Base-by-base conservation (phyloP, 73 alveolate species). In the Halteria grandinella region DNA sequence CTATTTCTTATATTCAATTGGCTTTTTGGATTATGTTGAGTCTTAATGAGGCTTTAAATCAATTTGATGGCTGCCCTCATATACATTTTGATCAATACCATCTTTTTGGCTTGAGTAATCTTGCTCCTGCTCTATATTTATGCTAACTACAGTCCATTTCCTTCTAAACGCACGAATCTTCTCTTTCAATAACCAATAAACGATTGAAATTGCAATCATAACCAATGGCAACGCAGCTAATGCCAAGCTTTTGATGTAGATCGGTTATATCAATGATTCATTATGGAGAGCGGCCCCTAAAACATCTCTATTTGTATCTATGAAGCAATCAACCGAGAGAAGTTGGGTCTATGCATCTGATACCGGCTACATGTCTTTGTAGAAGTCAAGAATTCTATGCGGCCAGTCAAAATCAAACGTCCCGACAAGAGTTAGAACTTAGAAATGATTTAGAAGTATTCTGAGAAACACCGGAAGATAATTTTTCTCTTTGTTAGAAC, bases 361-460 rank as follows among this genome's bases (percentile, higher is more conserved):
- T 12, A 48, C 60, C 11, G 60, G 60, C 18, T 10, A 10, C 10
- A 27, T 12, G 18, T 8, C 17, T 34, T 23, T 58, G 0, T 59
- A 34, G 50, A 44, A 33, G 0, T 55, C 73, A 0, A 23, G 14
- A 23, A 48, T 27, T 12, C 7, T 12, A 12, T 48, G 11, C 10
- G 60, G 60, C 60, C 60, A 48, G 24, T 58, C 58, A 17, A 58
- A 24, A 39, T 71, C 34, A 21, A 71, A 71, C 14, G 21, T 11
- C 24, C 66, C 10, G 10, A 83, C 31, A 15, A 71, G 72, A 7
- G 20, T 8, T 0, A 71, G 33, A 23, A 81, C 18, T 24, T 72
- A 83, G 12, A 81, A 0, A 41, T 81, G 82, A 31, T 74, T 81
- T 77, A 58, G 36, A 15, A 81, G 40, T 0, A 81, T 81, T 43